Evolutionary conservation across 345 rosid genomes (phyloP).

Genomic region (Lagerstroemia speciosa): DNA sequence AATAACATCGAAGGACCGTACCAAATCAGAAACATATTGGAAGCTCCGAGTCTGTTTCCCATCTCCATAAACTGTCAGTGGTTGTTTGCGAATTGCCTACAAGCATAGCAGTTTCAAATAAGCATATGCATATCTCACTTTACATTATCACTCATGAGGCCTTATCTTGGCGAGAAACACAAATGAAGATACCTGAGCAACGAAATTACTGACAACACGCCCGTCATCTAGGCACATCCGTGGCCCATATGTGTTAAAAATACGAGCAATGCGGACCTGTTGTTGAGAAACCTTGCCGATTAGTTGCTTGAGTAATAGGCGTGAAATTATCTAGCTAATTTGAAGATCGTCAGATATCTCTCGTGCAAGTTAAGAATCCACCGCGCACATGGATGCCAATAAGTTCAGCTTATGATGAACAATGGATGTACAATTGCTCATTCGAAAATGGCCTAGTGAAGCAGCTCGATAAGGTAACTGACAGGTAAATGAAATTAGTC

Average conservation of each 20-base stretch:
- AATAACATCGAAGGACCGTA: slow-evolving; percentile 16
- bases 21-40: slow-evolving; percentile 97
- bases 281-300: slow-evolving; percentile 8
- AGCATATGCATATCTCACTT: neutral
- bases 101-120: slow-evolving; percentile 4
- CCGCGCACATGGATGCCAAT: neutral
- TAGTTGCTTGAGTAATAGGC: neutral
- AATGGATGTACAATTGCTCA: neutral
- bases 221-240: slow-evolving; percentile 99
- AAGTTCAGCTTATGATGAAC: neutral
- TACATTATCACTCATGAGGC: neutral
- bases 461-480: neutral
- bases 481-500: neutral
- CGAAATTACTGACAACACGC: slow-evolving; percentile 99
- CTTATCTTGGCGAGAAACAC: neutral
- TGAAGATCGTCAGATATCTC: neutral
- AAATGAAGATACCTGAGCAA: slow-evolving; percentile 63
- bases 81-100: slow-evolving; percentile 78
- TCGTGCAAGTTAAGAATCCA: neutral
- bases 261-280: slow-evolving; percentile 99
- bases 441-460: neutral
- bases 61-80: slow-evolving; percentile 95
- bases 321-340: neutral
- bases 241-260: slow-evolving; percentile 96
- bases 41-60: slow-evolving; percentile 99